Percentiles rank a stretch among this genome's conserved stretches.
phyloP scores from a whole-genome alignment of 2,329 filamentous ascomycete species.

The Endoconidiophora polonica region DNA sequence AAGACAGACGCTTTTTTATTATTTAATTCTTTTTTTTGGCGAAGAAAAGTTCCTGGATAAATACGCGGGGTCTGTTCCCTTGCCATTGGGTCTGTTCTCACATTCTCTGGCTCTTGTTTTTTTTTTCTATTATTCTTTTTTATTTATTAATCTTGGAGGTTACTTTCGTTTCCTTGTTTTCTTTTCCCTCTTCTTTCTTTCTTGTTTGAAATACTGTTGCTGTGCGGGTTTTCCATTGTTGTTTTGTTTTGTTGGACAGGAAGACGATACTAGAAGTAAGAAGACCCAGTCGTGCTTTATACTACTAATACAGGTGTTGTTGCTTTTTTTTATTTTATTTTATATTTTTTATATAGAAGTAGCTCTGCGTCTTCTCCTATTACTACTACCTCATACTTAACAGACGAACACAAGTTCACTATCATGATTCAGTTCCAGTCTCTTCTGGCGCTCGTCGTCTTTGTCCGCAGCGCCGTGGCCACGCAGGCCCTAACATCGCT shows the following conservation, averaged over 20 bases:
- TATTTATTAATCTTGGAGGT: too few relatives aligned
- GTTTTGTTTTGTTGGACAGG: not conserved
- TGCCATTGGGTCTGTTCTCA: not conserved
- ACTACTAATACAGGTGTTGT: too few relatives aligned
- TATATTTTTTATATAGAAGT: too few relatives aligned
- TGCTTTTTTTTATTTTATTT: too few relatives aligned
- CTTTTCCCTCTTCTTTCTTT: not conserved
- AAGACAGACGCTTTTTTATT: too few relatives aligned
- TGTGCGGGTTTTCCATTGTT: not conserved
- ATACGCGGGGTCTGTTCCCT: not conserved
- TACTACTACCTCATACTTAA: not conserved
- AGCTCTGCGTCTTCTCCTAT: not conserved
- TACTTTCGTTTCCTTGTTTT: not conserved
- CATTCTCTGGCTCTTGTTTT: too few relatives aligned
- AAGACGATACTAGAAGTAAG: not conserved
- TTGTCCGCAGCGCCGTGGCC: slow-evolving; percentile 2
- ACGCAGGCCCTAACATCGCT: slow-evolving; percentile 4
- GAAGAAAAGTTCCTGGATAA: too few relatives aligned
- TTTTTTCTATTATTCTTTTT: not conserved
- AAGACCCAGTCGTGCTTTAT: not conserved
- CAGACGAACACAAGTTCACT: not conserved
- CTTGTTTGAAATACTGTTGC: not conserved
- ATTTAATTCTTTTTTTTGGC: too few relatives aligned
- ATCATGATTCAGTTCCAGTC: not conserved
- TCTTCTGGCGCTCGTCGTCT: not conserved